Evolutionary conservation across 129 eudicot genomes (phyloP), one percentile per base, ranked within the genome.

Genomic region (Erigeron canadensis): DNA sequence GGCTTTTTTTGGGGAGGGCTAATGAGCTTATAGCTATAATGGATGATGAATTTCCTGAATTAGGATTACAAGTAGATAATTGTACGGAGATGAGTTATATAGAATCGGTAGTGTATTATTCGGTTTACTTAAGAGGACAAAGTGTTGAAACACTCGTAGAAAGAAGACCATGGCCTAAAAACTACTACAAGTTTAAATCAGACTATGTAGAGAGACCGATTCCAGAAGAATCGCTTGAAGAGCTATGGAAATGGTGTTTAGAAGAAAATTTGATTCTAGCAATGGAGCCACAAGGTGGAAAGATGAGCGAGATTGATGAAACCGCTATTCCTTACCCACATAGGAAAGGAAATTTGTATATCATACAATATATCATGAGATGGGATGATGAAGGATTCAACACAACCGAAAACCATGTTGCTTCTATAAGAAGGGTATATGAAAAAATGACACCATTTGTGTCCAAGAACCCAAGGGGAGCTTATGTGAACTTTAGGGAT

Each of bases 221-320:
- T 15, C 28, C 67, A 0, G 17, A 63, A 37, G 67, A 38, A n/a
- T 6, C 12, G 4, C 8, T 39, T 7, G 12, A 37, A 1, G 48
- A 63, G 15, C 0, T 63, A n/a, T 63, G 67, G 67, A 37, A 63
- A 63, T 63, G 67, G 67, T n/a, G 21, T 37, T 2, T 63, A 6
- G 67, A 63, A 13, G 67, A 1, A 2, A 47, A 63, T 15, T 6
- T 6, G 67, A 63, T 63, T n/a, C 67, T 63, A 37, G 8, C 39
- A 63, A 63, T 63, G 67, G 67, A 63, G 7, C 67, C 67, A n/a
- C 67, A 12, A 5, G 67, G 67, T 39, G 67, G 67, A 39, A 63
- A 63, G 67, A 63, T 63, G 67, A 63, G 7, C 67, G 67, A 63
- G 47, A 63, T 63, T 39, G 67, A 39, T 2, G 18, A 13, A 38